Base-by-base conservation (phyloP, 192 early-diverging fungal genomes). In the Rhizophlyctis rosea region DNA sequence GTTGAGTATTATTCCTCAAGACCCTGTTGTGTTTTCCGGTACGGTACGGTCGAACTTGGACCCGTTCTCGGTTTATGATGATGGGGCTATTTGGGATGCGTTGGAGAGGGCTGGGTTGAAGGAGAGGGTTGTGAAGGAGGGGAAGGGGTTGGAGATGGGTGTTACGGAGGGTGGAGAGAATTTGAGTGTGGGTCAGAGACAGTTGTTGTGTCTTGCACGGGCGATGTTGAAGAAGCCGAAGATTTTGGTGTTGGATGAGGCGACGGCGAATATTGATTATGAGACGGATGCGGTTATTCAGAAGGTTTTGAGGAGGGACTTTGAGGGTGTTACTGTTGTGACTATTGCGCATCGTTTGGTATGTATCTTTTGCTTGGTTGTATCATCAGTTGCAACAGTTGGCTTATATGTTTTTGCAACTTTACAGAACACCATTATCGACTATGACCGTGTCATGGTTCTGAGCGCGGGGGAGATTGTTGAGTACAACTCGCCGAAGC, bases 201-300 rank as follows among this genome's bases (percentile, higher is more conserved):
- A 80, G 56, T 67, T 89, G 52, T 31, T 85, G 32, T 82, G 80
- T 53, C 57, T 85, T 2, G 79, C 75, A 1, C 52, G 77, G 16
- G 78, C 78, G 1, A 65, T 84, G 67, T 64, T 84, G 4, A 63
- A 57, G 34, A 68, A 47, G 33, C 68, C 77, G 1, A 75, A 63
- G 35, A 76, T 80, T 53, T 56, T 83, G 16, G 47, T 83, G 29
- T 72, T 83, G 68, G 81, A 83, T 50, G 81, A 83, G 59, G 78
- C 76, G 0, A 75, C 75, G 11, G 72, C 72, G 9, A 75, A 68
- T 54, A 84, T 91, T 2, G 90, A 92, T 69, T 79, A 86, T 68
- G 88, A 86, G 52, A 93, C 91, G 2, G 92, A 94, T 63, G 81
- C 81, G 4, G 64, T 85, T 47, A 86, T 93, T 54, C 91, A 93